phyloP scores from a whole-genome alignment of 176 grass and related monocot species.

The Aegilops umbellulata region DNA sequence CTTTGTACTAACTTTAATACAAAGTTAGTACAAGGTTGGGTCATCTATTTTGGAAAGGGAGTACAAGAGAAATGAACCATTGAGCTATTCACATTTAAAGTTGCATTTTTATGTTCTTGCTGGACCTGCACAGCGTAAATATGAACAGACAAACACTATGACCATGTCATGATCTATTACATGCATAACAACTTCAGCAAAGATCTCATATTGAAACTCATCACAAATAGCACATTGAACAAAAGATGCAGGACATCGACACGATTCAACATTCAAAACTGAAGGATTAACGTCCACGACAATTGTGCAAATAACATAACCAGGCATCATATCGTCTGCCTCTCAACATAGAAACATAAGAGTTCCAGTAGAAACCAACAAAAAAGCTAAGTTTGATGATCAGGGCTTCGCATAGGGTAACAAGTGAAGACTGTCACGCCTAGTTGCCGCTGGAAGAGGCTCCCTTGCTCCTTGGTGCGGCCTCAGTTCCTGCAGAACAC shows the following conservation, averaged over 20 bases:
- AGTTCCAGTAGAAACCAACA: conserved; percentile 24
- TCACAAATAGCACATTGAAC: background rate
- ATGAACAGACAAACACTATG: no score
- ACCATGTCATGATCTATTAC: no score
- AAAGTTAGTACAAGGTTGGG: no score
- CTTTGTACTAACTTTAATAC: no score
- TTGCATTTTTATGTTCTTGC: no score
- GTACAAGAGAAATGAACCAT: no score
- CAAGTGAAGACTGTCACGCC: background rate
- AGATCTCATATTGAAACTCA: background rate
- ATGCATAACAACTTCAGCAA: no score
- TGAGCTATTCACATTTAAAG: no score
- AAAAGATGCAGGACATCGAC: background rate
- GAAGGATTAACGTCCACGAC: conserved; percentile 29
- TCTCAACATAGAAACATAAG: background rate
- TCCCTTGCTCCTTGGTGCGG: conserved; percentile 63
- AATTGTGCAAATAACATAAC: conserved; percentile 32
- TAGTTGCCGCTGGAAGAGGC: conserved; percentile 49
- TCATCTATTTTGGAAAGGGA: no score
- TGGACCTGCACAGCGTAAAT: no score
- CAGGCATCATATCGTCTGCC: conserved; percentile 4
- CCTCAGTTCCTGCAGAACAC: conserved; percentile 40
- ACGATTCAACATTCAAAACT: conserved; percentile 28
- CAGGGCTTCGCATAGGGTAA: background rate
- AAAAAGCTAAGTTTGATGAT: conserved; percentile 25